Conservation (phyloP, 2,329 filamentous ascomycete genomes). For the Aspergillus uvarum region DNA sequence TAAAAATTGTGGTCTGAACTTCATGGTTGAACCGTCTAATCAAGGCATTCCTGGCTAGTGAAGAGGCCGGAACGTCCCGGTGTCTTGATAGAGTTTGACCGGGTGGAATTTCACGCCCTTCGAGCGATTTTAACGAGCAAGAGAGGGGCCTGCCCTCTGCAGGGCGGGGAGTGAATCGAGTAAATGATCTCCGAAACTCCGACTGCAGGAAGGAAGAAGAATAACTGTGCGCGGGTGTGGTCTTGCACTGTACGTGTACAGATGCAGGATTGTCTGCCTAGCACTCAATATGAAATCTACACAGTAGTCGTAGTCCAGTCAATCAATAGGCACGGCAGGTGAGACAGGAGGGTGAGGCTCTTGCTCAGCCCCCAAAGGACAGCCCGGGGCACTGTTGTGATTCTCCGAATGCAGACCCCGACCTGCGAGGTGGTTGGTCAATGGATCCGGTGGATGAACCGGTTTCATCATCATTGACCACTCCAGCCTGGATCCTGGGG, state of each 20-base stretch:
- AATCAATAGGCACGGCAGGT: neutral
- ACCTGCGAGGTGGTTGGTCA: conserved; percentile 16
- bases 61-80: conserved; percentile 8
- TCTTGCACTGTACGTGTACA: no score
- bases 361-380: neutral
- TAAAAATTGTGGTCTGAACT: neutral
- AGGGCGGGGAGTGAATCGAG: conserved; percentile 30
- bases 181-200: conserved; percentile 12
- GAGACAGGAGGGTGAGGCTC: conserved; percentile 10
- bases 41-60: neutral
- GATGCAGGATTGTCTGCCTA: no score
- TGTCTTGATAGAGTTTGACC: conserved; percentile 14
- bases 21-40: neutral
- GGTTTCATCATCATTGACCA: conserved; percentile 6
- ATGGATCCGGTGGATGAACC: conserved; percentile 10
- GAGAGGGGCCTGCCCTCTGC: neutral
- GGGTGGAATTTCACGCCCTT: conserved; percentile 10
- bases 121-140: conserved; percentile 7
- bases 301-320: no score
- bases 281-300: no score
- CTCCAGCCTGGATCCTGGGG: neutral
- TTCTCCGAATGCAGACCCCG: conserved; percentile 16
- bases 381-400: neutral
- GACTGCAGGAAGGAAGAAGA: neutral
- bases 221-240: no score